Evolutionary conservation across 768 basidiomycete genomes (phyloP), one percentile per base, ranked within the genome.

Genomic region (Leccinellum luteum): DNA sequence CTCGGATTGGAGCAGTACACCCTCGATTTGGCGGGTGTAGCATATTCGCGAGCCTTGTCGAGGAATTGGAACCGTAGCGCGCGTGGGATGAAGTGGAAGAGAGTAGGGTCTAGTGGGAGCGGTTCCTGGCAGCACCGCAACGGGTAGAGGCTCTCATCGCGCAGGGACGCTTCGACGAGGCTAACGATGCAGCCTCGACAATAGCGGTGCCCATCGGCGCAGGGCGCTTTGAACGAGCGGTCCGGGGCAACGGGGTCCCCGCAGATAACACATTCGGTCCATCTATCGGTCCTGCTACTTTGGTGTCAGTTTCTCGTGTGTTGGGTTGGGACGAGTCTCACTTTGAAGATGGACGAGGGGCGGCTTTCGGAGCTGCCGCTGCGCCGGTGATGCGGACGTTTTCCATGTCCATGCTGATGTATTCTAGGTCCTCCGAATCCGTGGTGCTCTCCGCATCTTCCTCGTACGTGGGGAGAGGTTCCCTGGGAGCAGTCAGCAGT

Each of bases 121-220:
- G 66, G 65, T 32, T 73, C 61, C 28, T 74, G 65, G 65, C 82
- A 85, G 63, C 83, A 85, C 34, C 78, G 75, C 9, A 82, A 72
- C 0, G 84, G 83, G 55, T 76, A 77, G 4, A 84, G 74, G 0
- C 78, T 72, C 58, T 85, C 84, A 60, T 85, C 84, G 3, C 68
- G 71, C 12, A 74, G 73, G 21, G 78, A 76, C 0, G 76, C 56
- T 48, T 75, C 64, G 17, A 79, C 77, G 32, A 84, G 75, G 31
- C 70, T 67, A 1, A 61, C 52, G 32, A 82, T 44, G 56, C 83
- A 85, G n/a, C 53, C 66, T 17, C 59, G 60, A 67, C 82, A 84
- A 57, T 85, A 81, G 48, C 65, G 55, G 60, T 85, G 81, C 3
- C 12, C 41, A 3, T 43, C 41, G 1, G 64, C 61, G 63, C 84